Conservation (phyloP, 805 yeast species). For the Metschnikowia gelsemii region DNA sequence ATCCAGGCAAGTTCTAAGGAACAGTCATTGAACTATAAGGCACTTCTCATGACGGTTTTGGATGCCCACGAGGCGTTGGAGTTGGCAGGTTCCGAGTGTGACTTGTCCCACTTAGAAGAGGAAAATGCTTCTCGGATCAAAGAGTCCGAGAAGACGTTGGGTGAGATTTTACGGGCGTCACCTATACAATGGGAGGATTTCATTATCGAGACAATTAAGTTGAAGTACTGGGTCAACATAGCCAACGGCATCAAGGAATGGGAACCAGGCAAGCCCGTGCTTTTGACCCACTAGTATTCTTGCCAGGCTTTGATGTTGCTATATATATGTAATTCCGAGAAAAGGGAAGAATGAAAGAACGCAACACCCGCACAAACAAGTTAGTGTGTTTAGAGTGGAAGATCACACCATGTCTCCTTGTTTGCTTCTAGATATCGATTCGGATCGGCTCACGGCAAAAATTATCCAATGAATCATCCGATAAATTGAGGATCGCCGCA, state of each 20-base stretch:
- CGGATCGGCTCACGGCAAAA: too few species aligned
- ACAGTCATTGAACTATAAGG: conserved; percentile 44
- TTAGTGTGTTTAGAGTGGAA: too few species aligned
- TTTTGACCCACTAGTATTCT: conserved; percentile 65
- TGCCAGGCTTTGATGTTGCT: too few species aligned
- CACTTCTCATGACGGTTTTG: conserved; percentile 69
- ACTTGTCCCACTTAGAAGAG: conserved; percentile 48
- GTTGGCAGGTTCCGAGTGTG: conserved; percentile 57
- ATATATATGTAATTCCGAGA: too few species aligned
- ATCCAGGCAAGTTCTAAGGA: conserved; percentile 37
- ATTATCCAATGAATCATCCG: too few species aligned
- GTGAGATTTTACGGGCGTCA: conserved; percentile 42
- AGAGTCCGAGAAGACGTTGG: conserved; percentile 45
- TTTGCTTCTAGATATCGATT: too few species aligned
- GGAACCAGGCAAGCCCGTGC: conserved; percentile 69
- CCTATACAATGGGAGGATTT: conserved; percentile 54
- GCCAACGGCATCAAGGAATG: conserved; percentile 71
- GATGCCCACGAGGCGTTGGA: conserved; percentile 85
- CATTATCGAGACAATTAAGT: conserved; percentile 61
- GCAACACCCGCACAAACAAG: too few species aligned
- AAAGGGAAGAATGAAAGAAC: too few species aligned
- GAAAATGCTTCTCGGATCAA: conserved; percentile 60
- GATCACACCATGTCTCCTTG: too few species aligned
- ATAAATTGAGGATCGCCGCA: too few species aligned
- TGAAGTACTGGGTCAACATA: conserved; percentile 84